phyloP scores from a whole-genome alignment of 352 stramenopile genomes.

The Globisporangium echinulatum region DNA sequence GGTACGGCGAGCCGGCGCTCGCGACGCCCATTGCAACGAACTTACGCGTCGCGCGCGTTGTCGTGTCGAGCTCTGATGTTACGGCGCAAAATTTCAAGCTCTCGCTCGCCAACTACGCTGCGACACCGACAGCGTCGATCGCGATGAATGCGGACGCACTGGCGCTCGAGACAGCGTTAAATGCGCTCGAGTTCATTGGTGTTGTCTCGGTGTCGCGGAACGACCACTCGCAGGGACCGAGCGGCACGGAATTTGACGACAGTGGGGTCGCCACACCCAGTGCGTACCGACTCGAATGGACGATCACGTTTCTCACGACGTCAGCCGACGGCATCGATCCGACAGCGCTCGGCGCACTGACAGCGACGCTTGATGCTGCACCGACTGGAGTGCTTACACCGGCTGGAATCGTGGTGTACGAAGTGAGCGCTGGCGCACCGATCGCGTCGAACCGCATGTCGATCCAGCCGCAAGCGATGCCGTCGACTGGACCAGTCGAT shows the following conservation, averaged over 20 bases:
- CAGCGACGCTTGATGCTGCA: constrained; percentile 19
- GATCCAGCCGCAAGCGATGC: constrained; percentile 32
- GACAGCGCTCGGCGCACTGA: constrained; percentile 38
- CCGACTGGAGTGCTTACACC: constrained; percentile 13
- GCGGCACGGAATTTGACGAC: constrained; percentile 32
- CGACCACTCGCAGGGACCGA: constrained; percentile 50
- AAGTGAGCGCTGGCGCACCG: constrained; percentile 18
- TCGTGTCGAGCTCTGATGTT: constrained; percentile 25
- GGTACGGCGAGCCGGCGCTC: constrained; percentile 50
- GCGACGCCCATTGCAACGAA: constrained; percentile 41
- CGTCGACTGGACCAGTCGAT: constrained; percentile 39
- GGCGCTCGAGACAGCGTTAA: constrained; percentile 48
- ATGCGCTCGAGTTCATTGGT: constrained; percentile 38
- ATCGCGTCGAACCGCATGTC: constrained; percentile 19
- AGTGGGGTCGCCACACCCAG: constrained; percentile 33
- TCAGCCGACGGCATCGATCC: constrained; percentile 44
- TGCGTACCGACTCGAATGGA: constrained; percentile 57
- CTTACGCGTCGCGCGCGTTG: constrained; percentile 41
- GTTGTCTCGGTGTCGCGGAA: constrained; percentile 46
- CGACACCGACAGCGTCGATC: constrained; percentile 28
- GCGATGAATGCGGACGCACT: constrained; percentile 40
- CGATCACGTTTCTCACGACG: constrained; percentile 61
- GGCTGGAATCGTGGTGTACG: constrained; percentile 22
- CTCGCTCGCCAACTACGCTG: constrained; percentile 43
- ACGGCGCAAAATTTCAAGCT: constrained; percentile 50